Base-by-base conservation (phyloP, 139 green algal species). In the Closterium sp. region DNA sequence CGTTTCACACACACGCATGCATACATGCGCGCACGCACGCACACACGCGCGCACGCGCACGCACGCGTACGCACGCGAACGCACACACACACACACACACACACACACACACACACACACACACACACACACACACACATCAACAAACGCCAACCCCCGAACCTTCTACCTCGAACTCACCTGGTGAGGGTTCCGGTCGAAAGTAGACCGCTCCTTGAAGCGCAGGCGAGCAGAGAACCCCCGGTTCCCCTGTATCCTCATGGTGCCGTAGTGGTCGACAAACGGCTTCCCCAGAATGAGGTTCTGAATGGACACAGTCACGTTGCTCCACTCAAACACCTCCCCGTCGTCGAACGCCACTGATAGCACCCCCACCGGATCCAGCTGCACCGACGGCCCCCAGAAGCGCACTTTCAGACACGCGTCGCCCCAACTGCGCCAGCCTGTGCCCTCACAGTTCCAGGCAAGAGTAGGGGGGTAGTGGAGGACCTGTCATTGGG, bases 381-480 rank as follows among this genome's bases (percentile, higher is more conserved):
- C 95, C 34, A 98, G 94, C 95, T 98, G 96, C 85, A 98, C 97
- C 89, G 90, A 96, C 87, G 96, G 97, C 33, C 97, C 97, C 97
- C 97, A 98, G 95, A 99, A 99, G 94, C 97, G 98, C 95, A 91
- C 97, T 94, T 97, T 97, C 76, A 98, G 93, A 88, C 98, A 97
- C 2, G 95, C 92, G 90, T 98, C 97, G 30, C 94, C 97, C 85
- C 96, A 94, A 28, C 96, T 94, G 23, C 19, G 90, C 97, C 97
- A 98, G 32, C 94, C 93, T 33, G 91, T 89, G 34, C 96, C 97
- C 93, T 98, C 90, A 4, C 93, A 93, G 43, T 95, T 34, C 0
- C 94, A 95, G 23, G 96, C 96, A 10, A 98, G 94, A 38, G 97
- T 95, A 25, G 96, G 83, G 83, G 83, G n/a, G n/a, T n/a, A n/a